These are phyloP conservation scores for Pichia nanzhaoensis DNA, from an alignment of 805 yeast species.

Conservation along the genomic window DNA sequence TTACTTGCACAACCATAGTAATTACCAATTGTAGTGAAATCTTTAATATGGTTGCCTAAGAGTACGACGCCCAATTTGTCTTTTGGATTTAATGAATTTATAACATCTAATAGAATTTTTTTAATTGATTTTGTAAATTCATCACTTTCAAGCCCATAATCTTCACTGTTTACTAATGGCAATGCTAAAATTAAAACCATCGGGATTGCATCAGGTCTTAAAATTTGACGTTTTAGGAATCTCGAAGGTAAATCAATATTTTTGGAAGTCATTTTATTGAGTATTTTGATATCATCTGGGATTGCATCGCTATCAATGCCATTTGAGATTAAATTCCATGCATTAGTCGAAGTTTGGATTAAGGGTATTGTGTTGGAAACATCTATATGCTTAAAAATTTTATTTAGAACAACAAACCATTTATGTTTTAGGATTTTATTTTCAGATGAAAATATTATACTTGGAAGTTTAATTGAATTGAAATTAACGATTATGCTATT, in stretches of 20 bases:
- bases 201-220: slow-evolving; percentile 33
- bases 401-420: slow-evolving; percentile 24
- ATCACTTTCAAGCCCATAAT: slow-evolving; percentile 15
- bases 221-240: slow-evolving; percentile 33
- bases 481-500: slow-evolving; percentile 21
- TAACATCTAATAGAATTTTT: slow-evolving; percentile 8
- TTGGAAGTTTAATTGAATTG: slow-evolving; percentile 22
- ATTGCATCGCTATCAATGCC: slow-evolving; percentile 22
- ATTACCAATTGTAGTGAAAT: slow-evolving; percentile 18
- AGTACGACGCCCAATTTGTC: slow-evolving; percentile 28
- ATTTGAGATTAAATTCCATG: slow-evolving; percentile 37
- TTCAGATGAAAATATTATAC: slow-evolving; percentile 17
- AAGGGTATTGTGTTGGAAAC: slow-evolving; percentile 25
- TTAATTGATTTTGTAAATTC: slow-evolving; percentile 19
- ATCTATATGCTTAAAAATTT: slow-evolving; percentile 5
- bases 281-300: slow-evolving; percentile 35
- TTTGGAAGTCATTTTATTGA: slow-evolving; percentile 31
- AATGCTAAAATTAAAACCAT: slow-evolving; percentile 22
- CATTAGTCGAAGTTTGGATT: slow-evolving; percentile 44
- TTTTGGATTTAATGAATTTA: slow-evolving; percentile 14
- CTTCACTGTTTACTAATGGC: slow-evolving; percentile 20
- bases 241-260: slow-evolving; percentile 38
- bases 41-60: slow-evolving; percentile 16
- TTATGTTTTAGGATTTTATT: slow-evolving; percentile 22
- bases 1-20: slow-evolving; percentile 27